Conservation (phyloP, 2,329 filamentous ascomycete genomes). For the Whalleya microplaca region DNA sequence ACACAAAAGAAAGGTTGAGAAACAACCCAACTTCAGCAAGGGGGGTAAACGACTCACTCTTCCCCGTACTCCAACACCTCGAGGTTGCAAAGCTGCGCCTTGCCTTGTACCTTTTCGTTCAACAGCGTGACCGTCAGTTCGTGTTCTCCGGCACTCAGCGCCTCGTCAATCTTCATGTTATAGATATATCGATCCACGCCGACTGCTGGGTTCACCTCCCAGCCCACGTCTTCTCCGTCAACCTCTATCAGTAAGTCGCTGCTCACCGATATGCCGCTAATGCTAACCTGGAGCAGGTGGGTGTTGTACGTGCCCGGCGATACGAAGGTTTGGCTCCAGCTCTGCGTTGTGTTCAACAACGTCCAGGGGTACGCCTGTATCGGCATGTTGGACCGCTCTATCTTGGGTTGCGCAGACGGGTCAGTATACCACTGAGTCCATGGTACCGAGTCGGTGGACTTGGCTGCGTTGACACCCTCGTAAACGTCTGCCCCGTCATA, state of each 20-base stretch:
- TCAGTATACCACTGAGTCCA: conserved; percentile 38
- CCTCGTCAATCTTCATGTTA: conserved; percentile 32
- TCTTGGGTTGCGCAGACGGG: conserved; percentile 30
- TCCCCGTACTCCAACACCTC: conserved; percentile 36
- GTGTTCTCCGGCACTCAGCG: conserved; percentile 30
- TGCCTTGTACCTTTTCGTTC: conserved; percentile 33
- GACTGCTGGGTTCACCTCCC: conserved; percentile 32
- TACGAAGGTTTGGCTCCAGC: conserved; percentile 32
- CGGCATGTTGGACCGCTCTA: conserved; percentile 37
- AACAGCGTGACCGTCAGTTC: conserved; percentile 31
- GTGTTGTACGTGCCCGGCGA: conserved; percentile 35
- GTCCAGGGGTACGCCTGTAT: conserved; percentile 40
- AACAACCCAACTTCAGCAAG: background rate
- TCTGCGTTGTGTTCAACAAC: conserved; percentile 32
- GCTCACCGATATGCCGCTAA: conserved; percentile 35
- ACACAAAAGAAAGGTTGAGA: conserved; percentile 2
- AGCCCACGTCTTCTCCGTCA: conserved; percentile 35
- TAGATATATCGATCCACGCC: conserved; percentile 38
- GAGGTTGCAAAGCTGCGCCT: conserved; percentile 37
- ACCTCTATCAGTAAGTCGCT: conserved; percentile 34
- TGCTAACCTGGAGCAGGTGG: conserved; percentile 34
- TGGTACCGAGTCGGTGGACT: conserved; percentile 21
- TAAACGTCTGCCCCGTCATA: conserved; percentile 36
- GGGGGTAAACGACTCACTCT: conserved; percentile 24
- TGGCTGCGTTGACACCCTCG: conserved; percentile 34